A percentile compares a stretch with the other conserved stretches of the same genome.
Conservation (phyloP, 805 yeast genomes). For the Wickerhamomyces pijperi region DNA sequence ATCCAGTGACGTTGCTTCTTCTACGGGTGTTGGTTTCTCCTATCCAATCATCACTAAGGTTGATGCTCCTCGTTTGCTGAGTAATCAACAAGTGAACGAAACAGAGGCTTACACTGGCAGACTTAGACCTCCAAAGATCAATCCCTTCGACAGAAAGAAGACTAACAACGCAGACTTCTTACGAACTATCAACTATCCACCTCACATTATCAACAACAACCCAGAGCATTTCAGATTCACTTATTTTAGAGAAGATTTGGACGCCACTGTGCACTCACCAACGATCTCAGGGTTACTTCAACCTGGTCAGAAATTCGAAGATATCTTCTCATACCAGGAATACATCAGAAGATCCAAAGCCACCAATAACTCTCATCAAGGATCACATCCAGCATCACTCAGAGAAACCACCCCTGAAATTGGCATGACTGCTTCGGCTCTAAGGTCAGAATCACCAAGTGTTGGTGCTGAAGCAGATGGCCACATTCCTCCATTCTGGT, state of each 20-base stretch:
- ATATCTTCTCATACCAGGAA: conserved; percentile 43
- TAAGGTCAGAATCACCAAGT: neutral
- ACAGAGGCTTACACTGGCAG: conserved; percentile 49
- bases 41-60: conserved; percentile 32
- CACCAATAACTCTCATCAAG: conserved; percentile 3
- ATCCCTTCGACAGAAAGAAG: conserved; percentile 54
- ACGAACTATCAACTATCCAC: conserved; percentile 26
- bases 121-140: conserved; percentile 61
- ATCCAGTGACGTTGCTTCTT: conserved; percentile 1
- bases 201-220: conserved; percentile 31
- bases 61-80: conserved; percentile 24
- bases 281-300: conserved; percentile 72
- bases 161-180: conserved; percentile 13
- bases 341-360: conserved; percentile 9
- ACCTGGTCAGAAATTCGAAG: conserved; percentile 48
- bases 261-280: conserved; percentile 84
- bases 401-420: conserved; percentile 6
- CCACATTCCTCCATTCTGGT: conserved; percentile 73
- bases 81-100: conserved; percentile 40
- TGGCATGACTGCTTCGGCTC: no score
- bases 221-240: conserved; percentile 69
- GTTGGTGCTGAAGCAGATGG: neutral
- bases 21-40: conserved; percentile 24
- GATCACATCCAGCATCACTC: conserved; percentile 8
- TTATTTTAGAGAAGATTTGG: conserved; percentile 82